phyloP scores from a whole-genome alignment of 1,139 yeast species.

The Hansenula sp. region DNA sequence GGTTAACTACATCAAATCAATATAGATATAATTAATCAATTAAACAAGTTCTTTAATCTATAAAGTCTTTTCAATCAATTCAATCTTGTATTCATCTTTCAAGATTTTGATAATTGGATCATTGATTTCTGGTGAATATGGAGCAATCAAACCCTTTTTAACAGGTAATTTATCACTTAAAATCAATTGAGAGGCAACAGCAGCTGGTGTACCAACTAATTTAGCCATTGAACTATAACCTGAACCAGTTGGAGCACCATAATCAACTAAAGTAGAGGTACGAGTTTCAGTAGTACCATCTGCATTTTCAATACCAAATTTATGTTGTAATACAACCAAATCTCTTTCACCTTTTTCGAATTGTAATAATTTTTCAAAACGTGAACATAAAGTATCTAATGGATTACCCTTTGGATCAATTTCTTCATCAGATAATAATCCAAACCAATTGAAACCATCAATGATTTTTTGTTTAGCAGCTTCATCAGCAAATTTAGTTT shows the following conservation, averaged over 20 bases:
- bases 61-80: constrained; percentile 76
- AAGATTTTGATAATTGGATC: constrained; percentile 87
- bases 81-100: constrained; percentile 86
- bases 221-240: constrained; percentile 99
- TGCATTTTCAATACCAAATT: constrained; percentile 95
- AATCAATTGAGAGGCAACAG: constrained; percentile 87
- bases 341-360: constrained; percentile 95
- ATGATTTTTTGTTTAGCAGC: constrained; percentile 84
- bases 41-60: constrained; percentile 5
- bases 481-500: constrained; percentile 75
- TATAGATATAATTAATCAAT: not conserved
- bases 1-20: not conserved
- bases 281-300: constrained; percentile 88
- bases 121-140: constrained; percentile 85
- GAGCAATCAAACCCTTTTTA: constrained; percentile 76
- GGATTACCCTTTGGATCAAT: constrained; percentile 92
- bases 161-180: constrained; percentile 63
- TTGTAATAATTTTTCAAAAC: constrained; percentile 94
- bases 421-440: constrained; percentile 71
- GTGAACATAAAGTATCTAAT: constrained; percentile 93
- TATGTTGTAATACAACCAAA: constrained; percentile 92
- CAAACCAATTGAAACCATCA: constrained; percentile 91
- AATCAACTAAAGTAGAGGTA: constrained; percentile 92
- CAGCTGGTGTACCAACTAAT: constrained; percentile 97
- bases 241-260: constrained; percentile 86